A percentile compares a stretch with the other conserved stretches of the same genome.
These are phyloP conservation scores for Phytophthora palmivora DNA, from an alignment of 352 stramenopile species.

Conservation along the genomic window DNA sequence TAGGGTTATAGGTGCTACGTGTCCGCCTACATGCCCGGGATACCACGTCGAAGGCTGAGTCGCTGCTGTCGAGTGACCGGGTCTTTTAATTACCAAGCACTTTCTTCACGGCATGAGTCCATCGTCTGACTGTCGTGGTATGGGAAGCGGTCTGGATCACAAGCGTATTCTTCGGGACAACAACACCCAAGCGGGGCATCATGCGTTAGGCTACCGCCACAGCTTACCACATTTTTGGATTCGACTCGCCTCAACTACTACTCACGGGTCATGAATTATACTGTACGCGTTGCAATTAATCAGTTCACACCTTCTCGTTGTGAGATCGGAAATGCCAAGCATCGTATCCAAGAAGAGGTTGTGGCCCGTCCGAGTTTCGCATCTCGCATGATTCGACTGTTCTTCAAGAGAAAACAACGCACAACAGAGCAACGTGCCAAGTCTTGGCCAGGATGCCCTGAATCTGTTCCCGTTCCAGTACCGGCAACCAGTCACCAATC, in stretches of 20 bases:
- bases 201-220: too few species aligned
- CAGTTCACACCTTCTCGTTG: not conserved
- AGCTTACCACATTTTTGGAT: conserved; percentile 10
- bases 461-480: not conserved
- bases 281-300: not conserved
- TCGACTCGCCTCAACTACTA: not conserved
- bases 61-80: not conserved
- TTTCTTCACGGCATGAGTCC: too few species aligned
- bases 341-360: not conserved
- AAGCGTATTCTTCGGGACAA: conserved; percentile 4
- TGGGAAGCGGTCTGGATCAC: conserved; percentile 9
- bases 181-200: too few species aligned
- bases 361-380: conserved; percentile 8
- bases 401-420: conserved; percentile 2
- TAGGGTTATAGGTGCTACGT: not conserved
- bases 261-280: conserved; percentile 13
- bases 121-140: not conserved
- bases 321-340: not conserved
- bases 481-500: not conserved
- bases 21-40: not conserved
- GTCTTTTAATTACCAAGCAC: conserved; percentile 2
- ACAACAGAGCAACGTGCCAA: conserved; percentile 10
- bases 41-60: not conserved
- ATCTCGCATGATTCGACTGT: conserved; percentile 15
- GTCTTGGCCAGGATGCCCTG: conserved; percentile 20